A percentile compares a stretch with the other conserved stretches of the same genome.
Conservation (phyloP, 1,284 basidiomycete genomes). For the Tausonia pullulans region DNA sequence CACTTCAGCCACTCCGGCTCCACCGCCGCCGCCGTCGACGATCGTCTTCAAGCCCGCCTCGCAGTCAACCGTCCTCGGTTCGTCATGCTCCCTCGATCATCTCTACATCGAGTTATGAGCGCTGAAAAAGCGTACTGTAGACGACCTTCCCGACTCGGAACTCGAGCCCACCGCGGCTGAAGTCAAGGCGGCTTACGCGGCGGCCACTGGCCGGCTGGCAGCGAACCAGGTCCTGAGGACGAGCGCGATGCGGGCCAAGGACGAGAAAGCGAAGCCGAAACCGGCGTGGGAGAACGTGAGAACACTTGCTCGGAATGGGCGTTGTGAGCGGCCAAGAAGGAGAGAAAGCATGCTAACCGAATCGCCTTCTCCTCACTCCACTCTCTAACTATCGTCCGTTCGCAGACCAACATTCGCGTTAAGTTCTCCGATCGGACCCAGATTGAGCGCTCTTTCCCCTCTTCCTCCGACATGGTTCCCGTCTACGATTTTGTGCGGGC, state of each 20-base stretch:
- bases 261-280: background rate
- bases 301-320: background rate
- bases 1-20: too few species aligned
- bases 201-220: background rate
- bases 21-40: too few species aligned
- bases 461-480: slow-evolving; percentile 24
- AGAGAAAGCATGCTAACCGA: background rate
- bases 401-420: slow-evolving; percentile 31
- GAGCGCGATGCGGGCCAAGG: slow-evolving; percentile 13
- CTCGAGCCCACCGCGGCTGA: slow-evolving; percentile 12
- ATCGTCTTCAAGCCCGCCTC: too few species aligned
- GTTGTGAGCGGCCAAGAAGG: background rate
- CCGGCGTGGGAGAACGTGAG: slow-evolving; percentile 8
- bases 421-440: slow-evolving; percentile 32
- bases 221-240: slow-evolving; percentile 8
- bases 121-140: background rate
- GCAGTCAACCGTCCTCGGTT: too few species aligned
- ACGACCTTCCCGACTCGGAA: slow-evolving; percentile 13
- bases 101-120: background rate
- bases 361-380: background rate
- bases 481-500: slow-evolving; percentile 31
- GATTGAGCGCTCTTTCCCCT: slow-evolving; percentile 30
- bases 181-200: slow-evolving; percentile 5
- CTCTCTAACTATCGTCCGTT: background rate
- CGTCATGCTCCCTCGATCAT: too few species aligned